A percentile compares a stretch with the other conserved stretches of the same genome.
These are phyloP conservation scores for Eucalyptus sp. DNA, from an alignment of 345 rosid genomes.

Conservation along the genomic window DNA sequence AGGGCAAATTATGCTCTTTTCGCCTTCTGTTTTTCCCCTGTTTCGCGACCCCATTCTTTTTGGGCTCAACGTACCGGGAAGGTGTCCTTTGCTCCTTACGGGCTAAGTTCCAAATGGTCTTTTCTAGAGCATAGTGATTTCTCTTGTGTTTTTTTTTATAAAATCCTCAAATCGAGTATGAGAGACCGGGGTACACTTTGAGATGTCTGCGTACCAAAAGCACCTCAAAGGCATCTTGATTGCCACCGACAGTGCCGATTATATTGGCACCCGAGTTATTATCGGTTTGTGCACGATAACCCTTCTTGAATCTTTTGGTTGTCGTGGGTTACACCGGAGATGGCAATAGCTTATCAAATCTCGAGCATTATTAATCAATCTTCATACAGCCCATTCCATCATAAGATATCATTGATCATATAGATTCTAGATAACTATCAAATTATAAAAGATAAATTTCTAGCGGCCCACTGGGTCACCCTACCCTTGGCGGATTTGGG, in stretches of 20 bases:
- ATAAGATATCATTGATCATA: not conserved
- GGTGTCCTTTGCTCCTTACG: not conserved
- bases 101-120: not conserved
- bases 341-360: not conserved
- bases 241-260: not conserved
- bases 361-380: rapidly evolving
- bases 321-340: not conserved
- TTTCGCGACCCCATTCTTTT: not conserved
- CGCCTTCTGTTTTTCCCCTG: not conserved
- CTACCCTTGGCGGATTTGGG: not conserved
- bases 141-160: not conserved
- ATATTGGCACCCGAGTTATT: not conserved
- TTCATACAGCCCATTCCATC: not conserved
- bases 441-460: not conserved
- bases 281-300: rapidly evolving
- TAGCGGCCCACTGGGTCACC: not conserved
- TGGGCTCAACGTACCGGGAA: not conserved
- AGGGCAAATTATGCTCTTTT: not conserved
- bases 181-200: not conserved
- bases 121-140: not conserved
- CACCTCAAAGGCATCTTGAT: not conserved
- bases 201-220: too few species aligned
- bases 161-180: not conserved
- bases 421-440: not conserved
- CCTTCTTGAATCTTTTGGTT: not conserved